Evolutionary conservation across 495 filamentous ascomycete species (phyloP).

Genomic region (Cenococcum geophilum): DNA sequence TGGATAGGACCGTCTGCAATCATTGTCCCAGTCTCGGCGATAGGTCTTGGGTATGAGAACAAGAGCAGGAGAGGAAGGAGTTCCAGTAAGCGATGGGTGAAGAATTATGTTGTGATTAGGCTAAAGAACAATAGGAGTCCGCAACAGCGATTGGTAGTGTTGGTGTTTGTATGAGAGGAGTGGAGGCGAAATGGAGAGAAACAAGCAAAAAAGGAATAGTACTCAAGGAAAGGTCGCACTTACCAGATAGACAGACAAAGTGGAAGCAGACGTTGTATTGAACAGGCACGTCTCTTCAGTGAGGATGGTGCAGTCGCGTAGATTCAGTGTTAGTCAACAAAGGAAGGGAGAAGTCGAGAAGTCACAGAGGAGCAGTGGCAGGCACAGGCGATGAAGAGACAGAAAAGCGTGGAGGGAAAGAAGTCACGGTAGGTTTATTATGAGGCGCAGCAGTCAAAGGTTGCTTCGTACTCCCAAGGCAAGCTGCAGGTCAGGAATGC

Average conservation of each 20-base stretch:
- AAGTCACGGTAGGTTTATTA: not conserved
- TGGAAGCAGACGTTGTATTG: not conserved
- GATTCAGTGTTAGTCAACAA: not conserved
- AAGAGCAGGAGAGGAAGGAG: not conserved
- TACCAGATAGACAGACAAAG: not conserved
- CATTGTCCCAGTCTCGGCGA: not conserved
- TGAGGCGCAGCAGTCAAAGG: conserved; percentile 1
- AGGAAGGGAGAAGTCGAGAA: not conserved
- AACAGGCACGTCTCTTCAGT: not conserved
- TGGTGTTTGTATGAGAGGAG: not conserved
- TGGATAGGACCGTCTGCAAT: no score
- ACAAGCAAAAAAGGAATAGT: not conserved
- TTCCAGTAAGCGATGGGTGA: not conserved
- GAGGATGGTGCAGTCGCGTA: not conserved
- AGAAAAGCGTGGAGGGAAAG: not conserved
- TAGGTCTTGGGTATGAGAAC: not conserved
- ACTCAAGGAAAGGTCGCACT: not conserved
- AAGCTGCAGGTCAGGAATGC: not conserved
- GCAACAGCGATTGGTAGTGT: not conserved
- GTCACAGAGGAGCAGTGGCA: not conserved
- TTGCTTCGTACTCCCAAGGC: not conserved
- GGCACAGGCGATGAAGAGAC: not conserved
- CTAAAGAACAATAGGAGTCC: not conserved
- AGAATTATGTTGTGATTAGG: not conserved
- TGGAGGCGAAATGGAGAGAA: not conserved